Base-by-base conservation (phyloP, 768 basidiomycete species). In the Holtermanniella nyarrowii region DNA sequence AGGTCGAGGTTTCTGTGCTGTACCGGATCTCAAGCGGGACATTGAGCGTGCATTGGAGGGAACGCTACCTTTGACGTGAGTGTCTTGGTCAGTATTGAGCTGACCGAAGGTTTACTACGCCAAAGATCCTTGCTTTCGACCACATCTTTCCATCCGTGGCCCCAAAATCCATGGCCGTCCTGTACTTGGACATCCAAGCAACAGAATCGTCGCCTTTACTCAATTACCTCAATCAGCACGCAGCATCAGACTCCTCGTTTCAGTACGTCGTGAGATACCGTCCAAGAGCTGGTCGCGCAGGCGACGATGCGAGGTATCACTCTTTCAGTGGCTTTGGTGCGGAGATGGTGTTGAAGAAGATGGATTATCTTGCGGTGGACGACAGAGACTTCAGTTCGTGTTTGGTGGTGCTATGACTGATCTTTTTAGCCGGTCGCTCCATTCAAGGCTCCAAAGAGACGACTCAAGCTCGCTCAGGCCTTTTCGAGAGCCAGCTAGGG, bases 311-410 rank as follows among this genome's bases (percentile, higher is more conserved):
- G 12, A 18, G 21, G 40, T 44, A 48, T 24, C 59, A 55, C 14
- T 76, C 78, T 62, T 74, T 99, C 5, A 82, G 85, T 2, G 93
- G 93, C 3, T 99, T 88, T 60, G 95, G 95, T 2, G 91, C 91
- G 5, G 78, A 85, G 20, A 74, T 99, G 48, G 88, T 93, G 59
- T 72, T 99, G 60, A 99, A 99, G 76, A 95, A 91, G 74, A 95
- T 81, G 77, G 95, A 99, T 62, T 99, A 97, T 66, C 78, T 96
- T 12, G 89, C 84, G 3, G 74, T 96, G 5, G 95, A 99, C 65
- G 95, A 99, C 68, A 76, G 95, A 42, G 70, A 78, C 4, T 37
- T 7, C 31, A 37, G 31, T 37, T 7, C 31, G 31, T 37, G 16
- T 37, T 16, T 7, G 31, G 7, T 37, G 10, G 31, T n/a, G n/a